Base-by-base conservation (phyloP, 306 rosid species). In the Echinosophora koreensis region DNA sequence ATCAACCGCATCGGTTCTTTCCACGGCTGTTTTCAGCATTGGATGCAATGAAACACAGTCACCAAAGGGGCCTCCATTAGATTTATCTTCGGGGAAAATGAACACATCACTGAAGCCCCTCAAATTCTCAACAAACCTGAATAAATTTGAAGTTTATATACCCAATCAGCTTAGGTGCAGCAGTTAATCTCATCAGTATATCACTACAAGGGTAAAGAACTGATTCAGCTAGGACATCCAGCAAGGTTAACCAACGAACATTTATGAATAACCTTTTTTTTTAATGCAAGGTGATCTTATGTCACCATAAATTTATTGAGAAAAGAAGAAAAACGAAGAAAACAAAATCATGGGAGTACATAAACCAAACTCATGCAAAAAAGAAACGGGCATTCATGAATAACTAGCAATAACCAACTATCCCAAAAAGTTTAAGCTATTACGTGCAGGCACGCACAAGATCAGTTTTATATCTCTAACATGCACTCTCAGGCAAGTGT, bases 91-190 rank as follows among this genome's bases (percentile, higher is more conserved):
- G 16, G 75, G 57, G 82, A 91, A 87, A 69, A 74, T 52, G 32
- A 94, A 91, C 50, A 94, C 97, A 34, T 90, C 85, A 49, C 16
- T 46, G 74, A 88, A 91, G 67, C 74, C 69, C 86, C 85, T 88
- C 85, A 94, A 87, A 80, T 78, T 82, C 52, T 81, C 77, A 58
- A 91, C 88, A 83, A 94, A 94, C 64, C 98, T 94, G 85, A 74
- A 82, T 41, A 50, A 66, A 66, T 76, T 66, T 6, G 38, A 71
- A 57, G 72, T 30, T 66, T 54, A 77, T n/a, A n/a, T n/a, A n/a
- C 9, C 14, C 32, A 64, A 56, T 72, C 39, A 62, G 22, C 69
- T 55, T 54, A 46, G 16, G 55, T 37, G 74, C 57, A 47, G 77
- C 64, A 60, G 54, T 37, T 59, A 61, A 69, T 49, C 22, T 56